phyloP scores from a whole-genome alignment of 2,329 filamentous ascomycete species.

The Claviceps sorghi region DNA sequence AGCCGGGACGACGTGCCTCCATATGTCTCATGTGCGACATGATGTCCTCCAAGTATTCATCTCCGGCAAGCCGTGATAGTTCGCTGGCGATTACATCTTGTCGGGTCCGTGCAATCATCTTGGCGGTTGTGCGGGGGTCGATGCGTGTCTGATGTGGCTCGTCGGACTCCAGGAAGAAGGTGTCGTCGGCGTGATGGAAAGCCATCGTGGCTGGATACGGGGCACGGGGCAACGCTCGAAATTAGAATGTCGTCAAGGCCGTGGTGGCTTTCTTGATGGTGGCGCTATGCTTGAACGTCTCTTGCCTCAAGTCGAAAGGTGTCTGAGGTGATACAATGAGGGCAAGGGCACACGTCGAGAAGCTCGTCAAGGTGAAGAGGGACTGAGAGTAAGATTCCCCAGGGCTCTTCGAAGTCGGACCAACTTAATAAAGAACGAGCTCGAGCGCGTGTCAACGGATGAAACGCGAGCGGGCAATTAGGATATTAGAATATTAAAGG shows the following conservation, averaged over 20 bases:
- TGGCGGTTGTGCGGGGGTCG: conserved; percentile 60
- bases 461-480: conserved; percentile 28
- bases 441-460: conserved; percentile 18
- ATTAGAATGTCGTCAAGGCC: conserved; percentile 6
- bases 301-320: not conserved
- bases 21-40: conserved; percentile 89
- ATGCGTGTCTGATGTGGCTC: conserved; percentile 39
- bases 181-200: conserved; percentile 27
- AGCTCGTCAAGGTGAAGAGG: conserved; percentile 25
- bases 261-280: not conserved
- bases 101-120: conserved; percentile 63
- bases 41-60: conserved; percentile 90
- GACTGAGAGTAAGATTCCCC: conserved; percentile 32
- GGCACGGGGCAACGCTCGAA: no score
- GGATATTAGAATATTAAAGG: conserved; percentile 42
- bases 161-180: conserved; percentile 43
- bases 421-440: conserved; percentile 24
- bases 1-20: conserved; percentile 47
- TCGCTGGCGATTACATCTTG: conserved; percentile 84
- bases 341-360: not conserved
- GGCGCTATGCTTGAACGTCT: not conserved
- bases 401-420: conserved; percentile 34
- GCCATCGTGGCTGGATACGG: conserved; percentile 28
- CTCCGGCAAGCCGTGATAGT: conserved; percentile 67
- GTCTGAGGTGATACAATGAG: no score